These are phyloP conservation scores for Radiomyces spectabilis DNA, from an alignment of 192 early-diverging fungal species.

Conservation along the genomic window DNA sequence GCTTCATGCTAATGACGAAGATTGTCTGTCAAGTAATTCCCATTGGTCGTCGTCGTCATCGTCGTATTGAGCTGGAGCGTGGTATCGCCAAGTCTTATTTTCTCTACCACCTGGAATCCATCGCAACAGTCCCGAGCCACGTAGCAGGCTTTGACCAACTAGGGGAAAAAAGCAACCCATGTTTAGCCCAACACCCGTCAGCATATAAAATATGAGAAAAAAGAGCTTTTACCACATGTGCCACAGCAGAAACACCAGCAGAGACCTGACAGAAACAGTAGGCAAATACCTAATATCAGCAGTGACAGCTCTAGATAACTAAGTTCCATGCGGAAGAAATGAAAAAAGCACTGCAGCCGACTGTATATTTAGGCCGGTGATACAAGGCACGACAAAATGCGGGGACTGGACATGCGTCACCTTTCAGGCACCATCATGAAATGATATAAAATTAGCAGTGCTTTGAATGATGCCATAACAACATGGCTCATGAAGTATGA, in stretches of 20 bases:
- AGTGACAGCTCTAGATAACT: neutral
- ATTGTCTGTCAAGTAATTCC: no score
- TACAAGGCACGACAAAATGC: no score
- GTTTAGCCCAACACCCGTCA: no score
- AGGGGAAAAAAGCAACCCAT: neutral
- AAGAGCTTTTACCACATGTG: neutral
- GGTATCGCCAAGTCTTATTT: neutral
- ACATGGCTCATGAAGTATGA: no score
- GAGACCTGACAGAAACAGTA: neutral
- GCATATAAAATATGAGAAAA: neutral
- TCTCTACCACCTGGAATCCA: neutral
- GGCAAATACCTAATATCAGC: neutral
- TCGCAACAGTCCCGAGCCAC: neutral
- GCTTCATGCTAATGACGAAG: no score
- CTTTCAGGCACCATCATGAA: no score
- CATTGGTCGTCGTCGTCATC: neutral
- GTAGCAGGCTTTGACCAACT: neutral
- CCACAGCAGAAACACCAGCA: conserved; percentile 1
- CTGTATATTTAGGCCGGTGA: no score
- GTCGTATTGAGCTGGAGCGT: neutral
- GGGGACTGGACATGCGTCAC: no score
- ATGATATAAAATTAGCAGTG: no score
- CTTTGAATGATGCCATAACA: no score
- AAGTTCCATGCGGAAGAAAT: neutral
- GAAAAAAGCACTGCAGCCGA: no score